These are phyloP conservation scores for Malassezia caprae DNA, from an alignment of 1,284 basidiomycete genomes.

Conservation along the genomic window DNA sequence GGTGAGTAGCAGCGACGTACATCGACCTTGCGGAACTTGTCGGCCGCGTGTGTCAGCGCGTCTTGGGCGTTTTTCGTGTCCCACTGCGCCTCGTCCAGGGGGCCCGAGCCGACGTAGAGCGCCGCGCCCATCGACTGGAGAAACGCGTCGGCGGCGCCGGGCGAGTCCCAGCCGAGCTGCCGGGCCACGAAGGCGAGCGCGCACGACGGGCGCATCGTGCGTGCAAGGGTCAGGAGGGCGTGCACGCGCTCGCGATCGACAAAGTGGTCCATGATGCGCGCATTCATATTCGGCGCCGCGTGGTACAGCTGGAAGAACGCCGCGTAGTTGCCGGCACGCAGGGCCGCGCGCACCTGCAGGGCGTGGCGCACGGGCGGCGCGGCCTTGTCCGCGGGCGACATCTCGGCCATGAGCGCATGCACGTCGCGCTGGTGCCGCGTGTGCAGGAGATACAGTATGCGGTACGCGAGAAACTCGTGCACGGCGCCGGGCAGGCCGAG, in stretches of 20 bases:
- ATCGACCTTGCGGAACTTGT: constrained; percentile 53
- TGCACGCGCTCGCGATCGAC: constrained; percentile 79
- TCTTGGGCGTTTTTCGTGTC: constrained; percentile 52
- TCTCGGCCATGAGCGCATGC: constrained; percentile 86
- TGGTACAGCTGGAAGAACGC: constrained; percentile 76
- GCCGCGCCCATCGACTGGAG: constrained; percentile 62
- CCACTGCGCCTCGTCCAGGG: constrained; percentile 47
- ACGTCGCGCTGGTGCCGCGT: constrained; percentile 93
- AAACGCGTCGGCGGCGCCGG: constrained; percentile 61
- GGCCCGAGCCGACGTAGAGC: constrained; percentile 53
- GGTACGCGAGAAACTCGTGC: constrained; percentile 93
- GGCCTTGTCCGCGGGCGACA: constrained; percentile 77
- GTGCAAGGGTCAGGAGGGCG: constrained; percentile 73
- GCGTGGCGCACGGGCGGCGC: constrained; percentile 75
- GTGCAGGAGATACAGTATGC: constrained; percentile 88
- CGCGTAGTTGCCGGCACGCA: constrained; percentile 88
- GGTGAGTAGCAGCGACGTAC: constrained; percentile 38
- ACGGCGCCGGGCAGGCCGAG: constrained; percentile 78
- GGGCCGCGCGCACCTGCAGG: constrained; percentile 71
- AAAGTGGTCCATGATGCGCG: constrained; percentile 98
- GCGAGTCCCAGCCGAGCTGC: constrained; percentile 72
- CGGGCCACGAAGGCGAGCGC: constrained; percentile 66
- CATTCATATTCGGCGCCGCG: constrained; percentile 88
- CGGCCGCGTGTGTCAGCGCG: constrained; percentile 49
- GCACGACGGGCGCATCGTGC: constrained; percentile 50